Percentiles rank a stretch among this genome's conserved stretches.
Evolutionary conservation across 805 yeast species (phyloP).

Genomic region (Tetrapisispora namnaoensis): DNA sequence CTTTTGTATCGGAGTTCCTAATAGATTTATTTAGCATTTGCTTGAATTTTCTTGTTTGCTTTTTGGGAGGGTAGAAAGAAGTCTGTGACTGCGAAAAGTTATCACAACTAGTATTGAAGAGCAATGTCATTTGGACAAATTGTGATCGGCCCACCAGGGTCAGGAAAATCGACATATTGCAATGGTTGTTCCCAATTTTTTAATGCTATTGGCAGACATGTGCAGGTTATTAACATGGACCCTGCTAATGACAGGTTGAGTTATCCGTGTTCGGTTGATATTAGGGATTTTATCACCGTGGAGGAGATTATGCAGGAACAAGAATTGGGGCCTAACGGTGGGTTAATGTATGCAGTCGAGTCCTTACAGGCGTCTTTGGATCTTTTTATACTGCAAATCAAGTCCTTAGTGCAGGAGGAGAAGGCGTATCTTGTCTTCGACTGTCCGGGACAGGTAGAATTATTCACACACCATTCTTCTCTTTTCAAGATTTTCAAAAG

Average conservation of each 20-base stretch:
- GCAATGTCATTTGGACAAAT: slow-evolving; percentile 75
- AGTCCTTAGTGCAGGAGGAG: slow-evolving; percentile 45
- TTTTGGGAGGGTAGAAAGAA: too few relatives aligned
- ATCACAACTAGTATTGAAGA: too few relatives aligned
- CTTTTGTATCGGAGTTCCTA: too few relatives aligned
- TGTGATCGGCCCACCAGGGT: slow-evolving; percentile 96
- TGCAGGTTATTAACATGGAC: slow-evolving; percentile 78
- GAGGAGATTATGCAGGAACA: slow-evolving; percentile 72
- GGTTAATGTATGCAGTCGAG: slow-evolving; percentile 81
- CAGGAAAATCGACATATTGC: slow-evolving; percentile 94
- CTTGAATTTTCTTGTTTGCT: too few relatives aligned
- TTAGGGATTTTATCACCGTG: slow-evolving; percentile 62
- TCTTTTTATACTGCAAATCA: slow-evolving; percentile 46
- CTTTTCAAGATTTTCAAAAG: slow-evolving; percentile 55
- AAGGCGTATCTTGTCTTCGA: slow-evolving; percentile 67
- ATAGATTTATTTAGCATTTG: too few relatives aligned
- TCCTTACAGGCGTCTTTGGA: slow-evolving; percentile 47
- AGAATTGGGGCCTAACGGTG: slow-evolving; percentile 79
- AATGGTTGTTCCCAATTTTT: slow-evolving; percentile 87
- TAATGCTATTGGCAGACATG: slow-evolving; percentile 86
- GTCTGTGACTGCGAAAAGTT: too few relatives aligned
- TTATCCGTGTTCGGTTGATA: slow-evolving; percentile 68
- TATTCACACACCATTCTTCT: slow-evolving; percentile 82
- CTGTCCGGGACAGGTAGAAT: slow-evolving; percentile 94
- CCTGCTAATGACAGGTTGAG: slow-evolving; percentile 75